These are phyloP conservation scores for Russula foetens DNA, from an alignment of 768 basidiomycete genomes.

Conservation along the genomic window DNA sequence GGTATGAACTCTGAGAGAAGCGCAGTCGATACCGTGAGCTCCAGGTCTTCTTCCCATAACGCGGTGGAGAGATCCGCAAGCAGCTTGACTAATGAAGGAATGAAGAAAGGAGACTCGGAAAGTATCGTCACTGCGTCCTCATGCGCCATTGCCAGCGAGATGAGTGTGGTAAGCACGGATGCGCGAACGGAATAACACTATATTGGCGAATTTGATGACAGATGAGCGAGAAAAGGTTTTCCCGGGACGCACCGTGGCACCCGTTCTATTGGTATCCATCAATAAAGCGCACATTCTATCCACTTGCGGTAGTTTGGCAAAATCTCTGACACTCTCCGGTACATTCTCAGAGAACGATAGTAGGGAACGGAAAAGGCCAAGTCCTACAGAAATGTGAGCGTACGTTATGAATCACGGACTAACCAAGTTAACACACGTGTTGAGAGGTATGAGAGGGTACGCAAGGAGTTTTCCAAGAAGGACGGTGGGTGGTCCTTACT, in stretches of 20 bases:
- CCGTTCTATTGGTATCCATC: constrained; percentile 20
- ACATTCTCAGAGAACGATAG: constrained; percentile 15
- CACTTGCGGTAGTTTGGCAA: constrained; percentile 25
- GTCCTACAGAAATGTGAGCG: neutral
- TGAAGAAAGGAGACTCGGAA: constrained; percentile 42
- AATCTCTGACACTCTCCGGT: constrained; percentile 16
- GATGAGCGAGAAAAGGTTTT: neutral
- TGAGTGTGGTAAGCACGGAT: constrained; percentile 34
- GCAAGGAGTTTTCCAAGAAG: constrained; percentile 33
- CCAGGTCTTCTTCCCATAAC: constrained; percentile 60
- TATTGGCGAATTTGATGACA: neutral
- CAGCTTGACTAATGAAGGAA: constrained; percentile 58
- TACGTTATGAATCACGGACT: constrained; percentile 34
- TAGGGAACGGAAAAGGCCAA: constrained; percentile 15
- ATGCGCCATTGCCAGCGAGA: constrained; percentile 33
- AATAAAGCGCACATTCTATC: constrained; percentile 26
- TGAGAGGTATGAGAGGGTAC: constrained; percentile 42
- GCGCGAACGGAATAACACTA: constrained; percentile 33
- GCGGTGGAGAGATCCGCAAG: constrained; percentile 43
- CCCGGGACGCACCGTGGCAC: constrained; percentile 20
- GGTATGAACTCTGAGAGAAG: constrained; percentile 32
- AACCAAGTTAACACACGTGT: constrained; percentile 35
- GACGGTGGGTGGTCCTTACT: constrained; percentile 42
- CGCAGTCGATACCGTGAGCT: constrained; percentile 31
- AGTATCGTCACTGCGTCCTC: constrained; percentile 32